These are phyloP conservation scores for Epichloe aotearoae DNA, from an alignment of 2,329 filamentous ascomycete genomes.

Conservation along the genomic window DNA sequence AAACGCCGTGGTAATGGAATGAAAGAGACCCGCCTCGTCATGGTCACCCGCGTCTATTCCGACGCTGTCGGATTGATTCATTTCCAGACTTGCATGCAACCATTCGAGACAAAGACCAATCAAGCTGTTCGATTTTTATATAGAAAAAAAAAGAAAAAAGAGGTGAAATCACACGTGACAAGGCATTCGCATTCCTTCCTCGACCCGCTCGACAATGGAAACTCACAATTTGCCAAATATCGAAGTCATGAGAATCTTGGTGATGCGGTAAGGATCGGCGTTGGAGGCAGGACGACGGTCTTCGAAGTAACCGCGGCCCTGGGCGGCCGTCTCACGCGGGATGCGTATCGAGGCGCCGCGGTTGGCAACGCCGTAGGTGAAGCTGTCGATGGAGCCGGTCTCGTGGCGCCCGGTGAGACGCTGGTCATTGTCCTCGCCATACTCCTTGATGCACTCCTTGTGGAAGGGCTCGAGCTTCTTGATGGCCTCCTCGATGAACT, in stretches of 20 bases:
- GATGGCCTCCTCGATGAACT: slow-evolving; percentile 77
- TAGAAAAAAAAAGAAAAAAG: too few species aligned
- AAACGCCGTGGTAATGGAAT: too few species aligned
- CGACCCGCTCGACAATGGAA: too few species aligned
- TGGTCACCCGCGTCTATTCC: too few species aligned
- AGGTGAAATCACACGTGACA: too few species aligned
- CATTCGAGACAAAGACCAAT: too few species aligned
- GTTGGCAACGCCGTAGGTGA: slow-evolving; percentile 91
- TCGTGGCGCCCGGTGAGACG: slow-evolving; percentile 90
- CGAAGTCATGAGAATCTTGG: slow-evolving; percentile 69
- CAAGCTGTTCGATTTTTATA: too few species aligned
- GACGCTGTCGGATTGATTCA: too few species aligned
- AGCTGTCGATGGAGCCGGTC: slow-evolving; percentile 86
- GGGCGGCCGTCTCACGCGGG: slow-evolving; percentile 68
- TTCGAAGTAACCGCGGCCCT: slow-evolving; percentile 93
- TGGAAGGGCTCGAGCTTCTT: slow-evolving; percentile 72
- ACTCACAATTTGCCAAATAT: slow-evolving; percentile 26
- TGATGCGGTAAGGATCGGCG: slow-evolving; percentile 72
- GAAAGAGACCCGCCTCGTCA: too few species aligned
- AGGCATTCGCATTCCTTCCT: too few species aligned
- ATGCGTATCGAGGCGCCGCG: slow-evolving; percentile 91
- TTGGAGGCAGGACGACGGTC: slow-evolving; percentile 73
- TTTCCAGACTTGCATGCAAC: too few species aligned
- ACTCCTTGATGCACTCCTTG: slow-evolving; percentile 78
- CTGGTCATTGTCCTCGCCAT: slow-evolving; percentile 89